Base-by-base conservation (phyloP, 2,329 filamentous ascomycete species). In the Neopestalotiopsis sp. region DNA sequence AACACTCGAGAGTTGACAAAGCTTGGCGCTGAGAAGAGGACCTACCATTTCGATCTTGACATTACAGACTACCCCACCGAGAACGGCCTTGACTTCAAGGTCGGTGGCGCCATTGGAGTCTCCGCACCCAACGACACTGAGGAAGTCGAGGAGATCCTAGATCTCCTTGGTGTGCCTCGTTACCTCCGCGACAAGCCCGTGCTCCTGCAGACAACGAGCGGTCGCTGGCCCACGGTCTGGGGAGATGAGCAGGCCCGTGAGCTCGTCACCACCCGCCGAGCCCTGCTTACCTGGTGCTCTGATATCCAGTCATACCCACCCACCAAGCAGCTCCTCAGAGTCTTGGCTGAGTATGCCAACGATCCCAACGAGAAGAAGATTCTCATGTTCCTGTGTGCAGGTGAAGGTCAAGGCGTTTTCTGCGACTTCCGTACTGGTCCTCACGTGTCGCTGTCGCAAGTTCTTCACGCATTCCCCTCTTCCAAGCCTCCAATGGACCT, bases 171-270 rank as follows among this genome's bases (percentile, higher is more conserved):
- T 74, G 87, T 98, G 28, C 95, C 95, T 3, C 91, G 90, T 49
- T 93, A 92, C 77, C 86, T 96, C 70, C 92, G 96, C 38, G 93
- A 97, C 82, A 96, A 94, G 84, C 91, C 92, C 14, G 88, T 97
- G 20, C 84, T 92, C 20, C 83, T 98, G 74, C 91, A 90, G 79
- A 98, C 96, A 0, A 89, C 87, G 45, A 89, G 86, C 70, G 95
- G 95, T 42, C 89, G 96, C 64, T 99, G 95, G 95, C 96, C 96
- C 4, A 99, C 96, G 0, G 97, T 99, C 64, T 99, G 96, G 96
- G 96, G 95, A 57, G 94, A 97, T 2, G 95, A 98, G 24, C 83
- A 93, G 80, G 82, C 95, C 6, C 90, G 96, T 68, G 91, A 96
- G 78, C 85, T 99, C n/a, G 85, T 95, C 68, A 97, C 95, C 3